These are phyloP conservation scores for Gossypium herbaceum DNA, from an alignment of 345 rosid species.

Conservation along the genomic window DNA sequence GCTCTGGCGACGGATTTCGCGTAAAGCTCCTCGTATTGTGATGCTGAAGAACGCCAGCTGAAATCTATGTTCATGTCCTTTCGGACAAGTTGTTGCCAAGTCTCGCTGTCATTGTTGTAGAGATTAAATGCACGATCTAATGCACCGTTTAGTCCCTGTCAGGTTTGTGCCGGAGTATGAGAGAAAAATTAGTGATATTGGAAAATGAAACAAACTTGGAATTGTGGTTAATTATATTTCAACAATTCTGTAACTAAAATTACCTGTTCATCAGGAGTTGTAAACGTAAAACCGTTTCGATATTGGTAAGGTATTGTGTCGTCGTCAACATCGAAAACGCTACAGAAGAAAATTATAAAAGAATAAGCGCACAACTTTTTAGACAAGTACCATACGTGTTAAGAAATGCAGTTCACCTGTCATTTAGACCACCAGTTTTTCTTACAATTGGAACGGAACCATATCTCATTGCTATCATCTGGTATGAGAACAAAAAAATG, in stretches of 20 bases:
- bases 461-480: slow-evolving; percentile 97
- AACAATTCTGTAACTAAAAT: neutral
- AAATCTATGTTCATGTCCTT: slow-evolving; percentile 82
- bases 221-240: neutral
- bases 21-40: slow-evolving; percentile 84
- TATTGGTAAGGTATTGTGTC: slow-evolving; percentile 63
- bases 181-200: neutral
- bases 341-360: slow-evolving; percentile 23
- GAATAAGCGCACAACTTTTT: slow-evolving; percentile 8
- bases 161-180: neutral
- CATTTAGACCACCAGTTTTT: slow-evolving; percentile 90
- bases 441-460: slow-evolving; percentile 84
- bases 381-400: neutral
- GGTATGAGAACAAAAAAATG: neutral
- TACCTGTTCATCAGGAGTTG: slow-evolving; percentile 79
- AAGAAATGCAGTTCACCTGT: slow-evolving; percentile 50
- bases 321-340: slow-evolving; percentile 85
- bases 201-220: neutral
- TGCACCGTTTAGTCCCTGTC: slow-evolving; percentile 60
- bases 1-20: slow-evolving; percentile 66
- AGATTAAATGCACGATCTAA: slow-evolving; percentile 68
- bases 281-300: slow-evolving; percentile 73
- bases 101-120: slow-evolving; percentile 44
- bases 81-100: slow-evolving; percentile 62
- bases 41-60: slow-evolving; percentile 80